phyloP scores from a whole-genome alignment of 345 rosid species.

The Eucalyptus tenuipes region DNA sequence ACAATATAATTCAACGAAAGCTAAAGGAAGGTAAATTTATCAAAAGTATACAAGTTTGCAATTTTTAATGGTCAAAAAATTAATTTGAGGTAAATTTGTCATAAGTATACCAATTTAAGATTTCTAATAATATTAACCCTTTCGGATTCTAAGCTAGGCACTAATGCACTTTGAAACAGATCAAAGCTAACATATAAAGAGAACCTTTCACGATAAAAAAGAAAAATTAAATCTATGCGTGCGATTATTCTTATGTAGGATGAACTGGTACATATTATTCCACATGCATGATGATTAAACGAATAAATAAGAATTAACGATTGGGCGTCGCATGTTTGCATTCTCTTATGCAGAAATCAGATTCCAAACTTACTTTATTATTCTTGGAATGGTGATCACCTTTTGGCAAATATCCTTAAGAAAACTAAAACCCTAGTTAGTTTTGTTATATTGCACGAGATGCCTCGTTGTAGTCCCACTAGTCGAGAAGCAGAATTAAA shows the following conservation, averaged over 20 bases:
- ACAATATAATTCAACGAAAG: no score
- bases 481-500: not conserved
- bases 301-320: not conserved
- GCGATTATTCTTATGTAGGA: not conserved
- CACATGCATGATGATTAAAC: not conserved
- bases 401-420: not conserved
- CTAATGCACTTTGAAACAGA: fast-evolving
- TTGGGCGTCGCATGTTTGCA: not conserved
- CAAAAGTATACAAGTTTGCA: fast-evolving
- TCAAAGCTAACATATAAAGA: not conserved
- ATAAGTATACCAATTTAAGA: no score
- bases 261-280: not conserved
- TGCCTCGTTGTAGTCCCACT: not conserved
- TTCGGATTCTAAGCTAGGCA: not conserved
- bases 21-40: no score
- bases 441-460: not conserved
- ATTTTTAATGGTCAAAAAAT: no score
- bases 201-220: not conserved
- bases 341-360: not conserved
- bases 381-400: not conserved
- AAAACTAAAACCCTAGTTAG: not conserved
- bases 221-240: not conserved
- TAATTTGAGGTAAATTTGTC: no score
- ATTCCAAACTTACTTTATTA: not conserved
- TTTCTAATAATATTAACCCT: fast-evolving